Evolutionary conservation across 352 stramenopile genomes (phyloP), one percentile per base, ranked within the genome.

Genomic region (Globisporangium radiosum): DNA sequence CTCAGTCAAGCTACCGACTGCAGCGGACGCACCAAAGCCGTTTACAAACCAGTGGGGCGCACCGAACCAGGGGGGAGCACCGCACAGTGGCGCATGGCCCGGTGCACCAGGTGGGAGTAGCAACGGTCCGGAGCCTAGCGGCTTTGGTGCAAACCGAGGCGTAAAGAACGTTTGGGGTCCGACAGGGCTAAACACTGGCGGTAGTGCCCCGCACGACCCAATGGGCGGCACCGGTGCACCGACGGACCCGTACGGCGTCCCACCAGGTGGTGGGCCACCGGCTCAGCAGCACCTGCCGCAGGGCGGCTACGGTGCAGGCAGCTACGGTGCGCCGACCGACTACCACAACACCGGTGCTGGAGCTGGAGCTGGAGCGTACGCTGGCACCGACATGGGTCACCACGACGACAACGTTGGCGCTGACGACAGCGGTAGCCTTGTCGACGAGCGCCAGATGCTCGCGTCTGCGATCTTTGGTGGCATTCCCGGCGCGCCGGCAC

Each of bases 391-490:
- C 11, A 72, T 81, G 54, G 73, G 63, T 15, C 72, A 79, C 33
- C 62, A 80, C n/a, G 71, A 85, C 5, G 59, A 76, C 10, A 72
- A 91, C 39, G 78, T 33, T 33, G 25, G 25, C 25, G 78, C 25
- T 33, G 25, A 33, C 25, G 74, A 91, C 39, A 77, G 87, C 47
- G 70, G 71, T 45, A 71, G 72, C 19, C 59, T 78, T 6, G 72
- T 90, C 2, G 76, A 94, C 48, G 85, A 95, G 63, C 82, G 85
- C 47, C 69, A 79, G 54, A 85, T 92, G 63, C 88, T 98, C 77
- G 96, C 97, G 45, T 97, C 94, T 11, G 94, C 94, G 8, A 87
- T 99, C 52, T 99, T 99, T 73, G 96, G 97, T 44, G 97, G 97
- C 37, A 96, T 99, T 51, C 85, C 81, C 9, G 88, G 88, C 50